Percentiles rank a stretch among this genome's conserved stretches.
Conservation (phyloP, 768 basidiomycete genomes). For the Phylloporus sp. region DNA sequence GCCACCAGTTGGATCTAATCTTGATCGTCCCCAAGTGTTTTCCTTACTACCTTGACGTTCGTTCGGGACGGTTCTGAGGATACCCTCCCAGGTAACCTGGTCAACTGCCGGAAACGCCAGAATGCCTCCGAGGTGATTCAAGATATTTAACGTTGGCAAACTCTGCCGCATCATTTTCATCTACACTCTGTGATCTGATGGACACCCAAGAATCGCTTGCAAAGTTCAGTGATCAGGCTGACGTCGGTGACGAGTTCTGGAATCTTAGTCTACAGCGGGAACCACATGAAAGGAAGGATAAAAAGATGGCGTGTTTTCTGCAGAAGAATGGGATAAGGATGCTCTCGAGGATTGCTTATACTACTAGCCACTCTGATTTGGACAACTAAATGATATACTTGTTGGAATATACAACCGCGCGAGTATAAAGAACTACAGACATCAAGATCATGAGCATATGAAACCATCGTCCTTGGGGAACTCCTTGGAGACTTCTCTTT, state of each 20-base stretch:
- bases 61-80: conserved; percentile 96
- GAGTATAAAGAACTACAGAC: neutral
- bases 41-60: conserved; percentile 92
- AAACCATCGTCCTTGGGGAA: neutral
- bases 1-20: neutral
- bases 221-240: conserved; percentile 62
- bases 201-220: conserved; percentile 80
- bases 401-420: neutral
- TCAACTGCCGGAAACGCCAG: conserved; percentile 95
- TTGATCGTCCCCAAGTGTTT: conserved; percentile 64
- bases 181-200: conserved; percentile 57
- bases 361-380: too few species aligned
- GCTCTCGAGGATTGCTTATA: conserved; percentile 11
- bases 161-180: conserved; percentile 82
- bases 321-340: conserved; percentile 80
- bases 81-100: conserved; percentile 69
- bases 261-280: conserved; percentile 81
- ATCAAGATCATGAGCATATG: neutral
- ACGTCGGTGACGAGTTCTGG: conserved; percentile 79
- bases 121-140: conserved; percentile 95
- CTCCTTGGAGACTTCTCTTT: neutral
- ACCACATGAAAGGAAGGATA: conserved; percentile 92
- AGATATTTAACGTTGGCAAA: conserved; percentile 95
- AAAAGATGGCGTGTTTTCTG: conserved; percentile 88
- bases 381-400: too few species aligned